A percentile compares a stretch with the other conserved stretches of the same genome.
Conservation (phyloP, 129 eudicot genomes). For the Logfia minima region DNA sequence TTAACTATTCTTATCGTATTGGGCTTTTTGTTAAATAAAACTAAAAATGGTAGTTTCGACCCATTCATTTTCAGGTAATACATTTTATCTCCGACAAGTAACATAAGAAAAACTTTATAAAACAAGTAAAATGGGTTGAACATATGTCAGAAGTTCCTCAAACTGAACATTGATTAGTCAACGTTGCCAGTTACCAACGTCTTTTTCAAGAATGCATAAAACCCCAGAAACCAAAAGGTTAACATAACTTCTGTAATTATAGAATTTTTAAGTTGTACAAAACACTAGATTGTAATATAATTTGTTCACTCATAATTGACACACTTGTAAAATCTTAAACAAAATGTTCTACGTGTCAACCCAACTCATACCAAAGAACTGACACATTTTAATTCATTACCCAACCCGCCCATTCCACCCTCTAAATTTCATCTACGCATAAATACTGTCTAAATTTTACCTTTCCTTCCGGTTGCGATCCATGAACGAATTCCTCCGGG, state of each 20-base stretch:
- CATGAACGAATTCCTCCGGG: slow-evolving; percentile 72
- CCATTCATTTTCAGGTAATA: neutral
- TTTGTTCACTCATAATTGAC: no score
- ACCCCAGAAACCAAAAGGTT: neutral
- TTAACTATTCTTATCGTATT: neutral
- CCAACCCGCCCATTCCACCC: neutral
- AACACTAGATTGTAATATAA: neutral
- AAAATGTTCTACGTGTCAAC: neutral
- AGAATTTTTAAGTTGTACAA: neutral
- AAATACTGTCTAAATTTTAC: slow-evolving; percentile 26
- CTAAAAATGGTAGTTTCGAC: neutral
- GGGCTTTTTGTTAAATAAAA: neutral
- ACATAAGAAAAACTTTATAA: neutral
- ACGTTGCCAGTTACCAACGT: no score
- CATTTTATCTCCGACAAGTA: neutral
- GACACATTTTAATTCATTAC: neutral
- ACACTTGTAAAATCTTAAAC: no score
- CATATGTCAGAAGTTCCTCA: neutral
- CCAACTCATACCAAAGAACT: neutral
- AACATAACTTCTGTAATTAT: neutral
- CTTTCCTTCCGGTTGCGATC: slow-evolving; percentile 83
- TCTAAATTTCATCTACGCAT: neutral
- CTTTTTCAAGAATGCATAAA: no score
- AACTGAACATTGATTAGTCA: neutral
- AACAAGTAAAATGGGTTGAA: neutral